Percentiles rank a stretch among this genome's conserved stretches.
phyloP scores from a whole-genome alignment of 257 asterid species.

The Solanum sparsipilum region DNA sequence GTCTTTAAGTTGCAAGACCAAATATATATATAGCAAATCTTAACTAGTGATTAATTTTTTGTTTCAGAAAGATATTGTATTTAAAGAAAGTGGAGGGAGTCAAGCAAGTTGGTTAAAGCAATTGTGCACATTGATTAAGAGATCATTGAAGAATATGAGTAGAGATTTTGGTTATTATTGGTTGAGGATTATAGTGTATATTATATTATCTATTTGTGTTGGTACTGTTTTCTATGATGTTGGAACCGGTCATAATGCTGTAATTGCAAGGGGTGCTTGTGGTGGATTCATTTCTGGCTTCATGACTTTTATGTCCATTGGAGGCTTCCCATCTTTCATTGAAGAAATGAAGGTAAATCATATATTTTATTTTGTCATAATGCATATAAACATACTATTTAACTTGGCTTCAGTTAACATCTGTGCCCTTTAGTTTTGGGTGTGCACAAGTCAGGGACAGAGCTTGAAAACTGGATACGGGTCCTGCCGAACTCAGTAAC shows the following conservation, averaged over 20 bases:
- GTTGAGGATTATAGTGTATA: constrained; percentile 59
- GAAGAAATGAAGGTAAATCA: constrained; percentile 77
- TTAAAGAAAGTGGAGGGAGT: constrained; percentile 38
- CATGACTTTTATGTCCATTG: constrained; percentile 92
- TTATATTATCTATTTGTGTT: constrained; percentile 44
- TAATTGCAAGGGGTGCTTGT: constrained; percentile 72
- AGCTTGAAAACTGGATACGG: no score
- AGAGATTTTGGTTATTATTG: constrained; percentile 90
- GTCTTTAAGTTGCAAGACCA: background rate
- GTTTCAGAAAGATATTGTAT: constrained; percentile 30
- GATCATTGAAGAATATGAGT: constrained; percentile 70
- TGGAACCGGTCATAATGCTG: constrained; percentile 42
- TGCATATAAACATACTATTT: background rate
- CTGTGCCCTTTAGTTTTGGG: background rate
- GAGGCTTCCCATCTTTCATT: constrained; percentile 93
- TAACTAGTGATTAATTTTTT: background rate
- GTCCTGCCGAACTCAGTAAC: no score
- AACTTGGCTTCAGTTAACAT: background rate
- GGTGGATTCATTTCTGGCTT: constrained; percentile 86
- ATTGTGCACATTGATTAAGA: constrained; percentile 45
- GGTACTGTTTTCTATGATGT: constrained; percentile 71
- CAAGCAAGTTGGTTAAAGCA: constrained; percentile 59
- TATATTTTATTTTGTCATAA: no score
- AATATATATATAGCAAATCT: background rate
- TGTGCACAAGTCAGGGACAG: background rate